Evolutionary conservation across 495 filamentous ascomycete species (phyloP), one percentile per base, ranked within the genome.

Genomic region (Annulohypoxylon maeteangense): DNA sequence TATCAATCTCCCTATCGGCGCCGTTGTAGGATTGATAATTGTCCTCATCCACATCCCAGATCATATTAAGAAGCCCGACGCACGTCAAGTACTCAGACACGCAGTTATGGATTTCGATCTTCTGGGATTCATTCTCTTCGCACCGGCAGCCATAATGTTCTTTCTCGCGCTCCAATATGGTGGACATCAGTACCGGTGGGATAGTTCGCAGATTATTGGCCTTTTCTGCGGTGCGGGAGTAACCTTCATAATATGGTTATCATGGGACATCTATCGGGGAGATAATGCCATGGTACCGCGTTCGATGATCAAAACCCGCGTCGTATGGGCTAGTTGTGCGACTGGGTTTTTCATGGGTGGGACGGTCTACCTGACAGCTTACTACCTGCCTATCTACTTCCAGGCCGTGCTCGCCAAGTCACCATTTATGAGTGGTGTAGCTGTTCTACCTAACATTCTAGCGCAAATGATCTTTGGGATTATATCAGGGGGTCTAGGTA

Each of bases 361-460:
- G 20, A 59, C 68, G 11, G 62, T 74, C 16, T 70, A 69, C 27
- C 59, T 62, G 36, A 47, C 65, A 20, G 16, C 67, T 0, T 75
- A 71, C 71, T 87, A 85, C 54, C 74, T 90, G 1, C 87, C 88
- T 1, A 83, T 91, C 51, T 91, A 87, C 84, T 90, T 92, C 75
- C 90, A 93, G 74, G 83, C 83, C 11, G 83, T 87, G 71, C 81
- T 83, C 53, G 80, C 75, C 3, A 75, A 73, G 2, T 77, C 79
- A 0, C 81, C 86, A 4, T 74, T 80, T 25, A 79, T 80, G 62
- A 85, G 81, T 14, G 86, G 86, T 23, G 80, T 87, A 42, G 72
- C 81, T 65, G 78, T 81, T 38, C 71, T 88, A 0, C 84, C 86
- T 3, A 81, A 72, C 14, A 82, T 89, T 16, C 50, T 89, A n/a